Base-by-base conservation (phyloP, 148 eudicot genomes). In the Polygonum maritimum region DNA sequence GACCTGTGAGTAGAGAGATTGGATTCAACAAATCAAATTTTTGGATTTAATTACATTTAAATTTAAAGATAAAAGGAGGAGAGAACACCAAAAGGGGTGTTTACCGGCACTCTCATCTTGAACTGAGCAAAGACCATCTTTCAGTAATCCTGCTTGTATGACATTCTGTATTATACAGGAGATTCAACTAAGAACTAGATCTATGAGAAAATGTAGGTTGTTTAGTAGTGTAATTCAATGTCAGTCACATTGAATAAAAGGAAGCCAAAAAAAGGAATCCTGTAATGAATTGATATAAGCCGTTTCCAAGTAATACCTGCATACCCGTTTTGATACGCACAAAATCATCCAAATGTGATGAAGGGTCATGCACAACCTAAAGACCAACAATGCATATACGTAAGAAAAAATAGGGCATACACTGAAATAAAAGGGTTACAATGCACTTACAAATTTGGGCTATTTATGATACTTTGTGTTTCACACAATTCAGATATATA, bases 101-200 rank as follows among this genome's bases (percentile, higher is more conserved):
- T 57, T 54, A 92, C 98, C 96, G 81, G 98, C 98, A 86, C 97
- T 94, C 81, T 94, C 96, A 76, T 94, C 98, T 81, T 94, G 97
- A 84, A 94, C 98, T 10, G 98, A 92, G 79, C 96, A 94, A 71
- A 90, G 79, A 71, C 98, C 98, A 73, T 90, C 90, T 88, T 81
- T 88, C 35, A 94, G 86, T 79, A 94, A 83, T 57, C 96, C 98
- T 84, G 83, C 86, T 89, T 92, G 93, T 76, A 92, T 81, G 75
- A 94, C 89, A 78, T 33, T 75, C 98, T 94, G 86, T 39, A 79
- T 80, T 48, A 75, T 75, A 60, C 75, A 63, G 48, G 75, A 62
- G 41, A 74, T 2, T 76, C 78, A 48, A 69, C 9, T 12, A 33
- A 31, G 33, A 47, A 55, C 5, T 74, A 44, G 62, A 74, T 21